Conservation (phyloP, 441 rosid genomes). For the Geranium incanum region DNA sequence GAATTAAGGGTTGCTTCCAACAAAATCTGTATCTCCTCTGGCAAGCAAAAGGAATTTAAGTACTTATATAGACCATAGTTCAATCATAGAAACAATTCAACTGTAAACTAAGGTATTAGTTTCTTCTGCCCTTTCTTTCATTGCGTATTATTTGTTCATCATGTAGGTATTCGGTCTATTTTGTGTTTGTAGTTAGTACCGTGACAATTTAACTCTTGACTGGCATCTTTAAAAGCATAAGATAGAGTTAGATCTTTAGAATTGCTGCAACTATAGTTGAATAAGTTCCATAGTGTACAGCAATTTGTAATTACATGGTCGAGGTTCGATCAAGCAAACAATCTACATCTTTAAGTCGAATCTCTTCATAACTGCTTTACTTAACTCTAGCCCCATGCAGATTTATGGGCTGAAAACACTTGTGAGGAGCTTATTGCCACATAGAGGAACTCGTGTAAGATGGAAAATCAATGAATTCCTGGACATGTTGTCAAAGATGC, state of each 20-base stretch:
- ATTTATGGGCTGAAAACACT: slow-evolving; percentile 82
- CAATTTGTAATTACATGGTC: background rate
- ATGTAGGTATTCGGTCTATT: background rate
- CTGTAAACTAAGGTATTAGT: background rate
- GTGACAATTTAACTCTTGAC: background rate
- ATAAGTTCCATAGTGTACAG: background rate
- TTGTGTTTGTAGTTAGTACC: background rate
- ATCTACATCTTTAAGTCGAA: background rate
- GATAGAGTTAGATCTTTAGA: background rate
- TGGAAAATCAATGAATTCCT: slow-evolving; percentile 51
- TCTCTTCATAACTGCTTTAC: slow-evolving; percentile 11
- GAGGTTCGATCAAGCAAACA: background rate
- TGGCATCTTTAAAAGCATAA: background rate
- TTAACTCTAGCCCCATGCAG: slow-evolving; percentile 38
- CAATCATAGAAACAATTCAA: background rate
- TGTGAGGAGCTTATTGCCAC: slow-evolving; percentile 78
- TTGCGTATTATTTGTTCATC: background rate
- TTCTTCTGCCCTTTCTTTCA: background rate
- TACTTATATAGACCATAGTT: background rate
- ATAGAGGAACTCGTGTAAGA: slow-evolving; percentile 42
- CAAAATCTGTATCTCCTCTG: background rate
- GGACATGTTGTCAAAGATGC: slow-evolving; percentile 48
- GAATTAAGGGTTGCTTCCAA: slow-evolving; percentile 1
- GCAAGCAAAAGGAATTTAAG: background rate
- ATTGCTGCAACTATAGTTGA: background rate